phyloP scores from a whole-genome alignment of 441 rosid species.

The Macaranga tanarius region DNA sequence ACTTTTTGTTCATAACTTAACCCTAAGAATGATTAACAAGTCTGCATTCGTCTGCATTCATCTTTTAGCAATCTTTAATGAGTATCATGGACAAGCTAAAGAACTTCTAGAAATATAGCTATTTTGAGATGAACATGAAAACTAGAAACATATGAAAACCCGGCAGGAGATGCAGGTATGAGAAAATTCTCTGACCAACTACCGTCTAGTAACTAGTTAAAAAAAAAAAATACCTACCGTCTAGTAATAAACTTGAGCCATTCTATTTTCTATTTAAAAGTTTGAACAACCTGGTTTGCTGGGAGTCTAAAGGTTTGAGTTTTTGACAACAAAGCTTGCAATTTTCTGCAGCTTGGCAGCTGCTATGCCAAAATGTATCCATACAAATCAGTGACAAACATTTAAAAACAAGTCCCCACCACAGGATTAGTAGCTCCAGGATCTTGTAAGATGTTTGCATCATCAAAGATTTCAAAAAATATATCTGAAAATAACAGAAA shows the following conservation, averaged over 20 bases:
- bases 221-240: no score
- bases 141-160: no score
- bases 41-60: constrained; percentile 4
- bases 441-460: constrained; percentile 72
- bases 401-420: constrained; percentile 47
- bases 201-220: no score
- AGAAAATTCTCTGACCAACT: not conserved
- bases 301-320: no score
- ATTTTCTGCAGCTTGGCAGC: no score
- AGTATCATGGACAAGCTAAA: not conserved
- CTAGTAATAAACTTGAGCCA: no score
- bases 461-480: constrained; percentile 74
- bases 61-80: not conserved
- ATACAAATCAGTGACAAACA: constrained; percentile 1
- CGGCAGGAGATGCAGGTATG: no score
- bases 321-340: no score
- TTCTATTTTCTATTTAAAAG: no score
- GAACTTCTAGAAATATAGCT: not conserved
- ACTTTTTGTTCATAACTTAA: no score
- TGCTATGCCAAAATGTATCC: not conserved
- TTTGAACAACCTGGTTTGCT: no score
- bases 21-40: not conserved
- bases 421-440: constrained; percentile 84
- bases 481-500: constrained; percentile 50
- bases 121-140: no score